phyloP scores from a whole-genome alignment of 2,329 filamentous ascomycete species.

The Aspergillus arachidicola region DNA sequence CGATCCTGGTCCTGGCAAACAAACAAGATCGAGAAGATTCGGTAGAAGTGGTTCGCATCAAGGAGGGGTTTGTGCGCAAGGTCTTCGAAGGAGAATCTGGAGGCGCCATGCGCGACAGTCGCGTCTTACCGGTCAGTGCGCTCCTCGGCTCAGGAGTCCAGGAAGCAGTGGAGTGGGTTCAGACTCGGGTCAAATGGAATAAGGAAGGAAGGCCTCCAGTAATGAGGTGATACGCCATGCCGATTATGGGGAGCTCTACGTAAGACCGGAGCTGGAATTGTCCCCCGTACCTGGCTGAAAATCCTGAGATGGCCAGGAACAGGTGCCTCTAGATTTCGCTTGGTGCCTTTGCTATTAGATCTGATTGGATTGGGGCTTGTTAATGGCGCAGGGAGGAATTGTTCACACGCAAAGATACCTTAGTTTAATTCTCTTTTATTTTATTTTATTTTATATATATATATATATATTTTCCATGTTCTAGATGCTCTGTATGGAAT shows the following conservation, averaged over 20 bases:
- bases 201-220: conserved; percentile 89
- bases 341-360: neutral
- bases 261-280: neutral
- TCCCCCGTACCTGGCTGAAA: neutral
- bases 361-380: neutral
- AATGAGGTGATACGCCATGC: conserved; percentile 69
- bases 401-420: conserved; percentile 14
- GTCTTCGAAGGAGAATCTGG: conserved; percentile 95
- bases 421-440: neutral
- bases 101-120: conserved; percentile 79
- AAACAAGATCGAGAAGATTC: conserved; percentile 98
- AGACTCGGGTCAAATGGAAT: conserved; percentile 92
- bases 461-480: neutral
- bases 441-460: conserved; percentile 1
- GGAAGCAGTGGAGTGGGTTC: conserved; percentile 96
- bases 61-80: conserved; percentile 92
- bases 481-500: neutral
- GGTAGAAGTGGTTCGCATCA: conserved; percentile 94
- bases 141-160: conserved; percentile 78
- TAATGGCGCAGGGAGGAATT: conserved; percentile 6
- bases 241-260: neutral
- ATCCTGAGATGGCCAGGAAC: neutral
- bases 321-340: neutral
- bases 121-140: conserved; percentile 90
- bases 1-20: conserved; percentile 88